These are phyloP conservation scores for Cyberlindnera amylophila DNA, from an alignment of 805 yeast species.

Conservation along the genomic window DNA sequence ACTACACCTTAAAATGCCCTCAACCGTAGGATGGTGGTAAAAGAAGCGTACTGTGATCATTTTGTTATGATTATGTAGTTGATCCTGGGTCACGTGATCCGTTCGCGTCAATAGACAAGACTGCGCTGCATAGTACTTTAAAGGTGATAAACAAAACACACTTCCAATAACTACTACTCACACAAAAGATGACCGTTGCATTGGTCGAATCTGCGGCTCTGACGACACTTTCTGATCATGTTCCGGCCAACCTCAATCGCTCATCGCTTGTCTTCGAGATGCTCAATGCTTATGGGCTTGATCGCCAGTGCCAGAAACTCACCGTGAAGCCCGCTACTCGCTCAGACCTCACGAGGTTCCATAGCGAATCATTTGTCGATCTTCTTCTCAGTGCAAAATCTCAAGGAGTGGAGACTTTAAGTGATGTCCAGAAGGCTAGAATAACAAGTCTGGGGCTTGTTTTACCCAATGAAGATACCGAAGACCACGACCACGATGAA, in stretches of 20 bases:
- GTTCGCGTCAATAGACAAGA: too few species aligned
- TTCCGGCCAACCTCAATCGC: slow-evolving; percentile 54
- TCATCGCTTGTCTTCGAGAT: slow-evolving; percentile 41
- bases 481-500: slow-evolving; percentile 1
- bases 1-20: too few species aligned
- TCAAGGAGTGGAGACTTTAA: not conserved
- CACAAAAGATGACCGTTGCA: slow-evolving; percentile 4
- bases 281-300: slow-evolving; percentile 39
- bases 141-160: too few species aligned
- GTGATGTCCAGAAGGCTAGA: slow-evolving; percentile 3
- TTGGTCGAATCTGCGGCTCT: slow-evolving; percentile 9
- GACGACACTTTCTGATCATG: slow-evolving; percentile 31
- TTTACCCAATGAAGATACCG: slow-evolving; percentile 4
- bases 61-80: too few species aligned
- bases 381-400: slow-evolving; percentile 31
- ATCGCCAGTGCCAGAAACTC: slow-evolving; percentile 26
- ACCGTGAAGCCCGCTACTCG: slow-evolving; percentile 28
- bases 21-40: too few species aligned
- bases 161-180: too few species aligned
- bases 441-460: not conserved
- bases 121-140: too few species aligned
- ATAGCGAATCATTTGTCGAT: slow-evolving; percentile 41
- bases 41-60: too few species aligned
- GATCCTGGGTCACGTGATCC: too few species aligned
- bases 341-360: slow-evolving; percentile 45